Base-by-base conservation (phyloP, 2,329 filamentous ascomycete genomes). In the Phyllosticta capitalensis region DNA sequence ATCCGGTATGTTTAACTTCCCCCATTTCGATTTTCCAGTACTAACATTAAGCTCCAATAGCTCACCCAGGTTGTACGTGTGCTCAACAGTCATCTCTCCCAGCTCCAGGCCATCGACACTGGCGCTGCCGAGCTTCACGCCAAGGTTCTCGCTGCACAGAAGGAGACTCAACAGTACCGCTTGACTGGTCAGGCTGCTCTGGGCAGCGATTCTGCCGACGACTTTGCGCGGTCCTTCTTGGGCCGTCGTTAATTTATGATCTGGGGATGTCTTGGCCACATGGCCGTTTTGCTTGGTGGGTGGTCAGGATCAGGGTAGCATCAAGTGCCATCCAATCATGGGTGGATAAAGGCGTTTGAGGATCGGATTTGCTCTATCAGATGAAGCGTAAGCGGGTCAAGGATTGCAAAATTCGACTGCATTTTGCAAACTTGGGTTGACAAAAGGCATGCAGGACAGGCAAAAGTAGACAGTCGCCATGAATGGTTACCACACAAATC, bases 1-100 rank as follows among this genome's bases (percentile, higher is more conserved):
- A 71, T 61, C 64, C 67, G 48, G 69, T 72, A 69, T 24, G 49
- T 45, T n/a, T 45, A n/a, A 1, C 17, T n/a, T 45, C 1, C n/a
- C 1, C 38, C 7, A n/a, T 5, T 17, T 45, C 20, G 33, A 21
- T 30, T 6, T 30, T 1, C 5, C 17, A n/a, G 1, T n/a, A 24
- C 55, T 57, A 26, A 57, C 55, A 28, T 33, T 30, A 12, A 17
- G n/a, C 17, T 38, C 24, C 33, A 59, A 59, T 71, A 96, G 87
- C 81, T 97, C 69, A 92, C 90, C 66, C 91, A 96, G 75, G 95
- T 99, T 68, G 92, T 97, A 57, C 87, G 90, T 63, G 91, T 97
- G 55, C 86, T 99, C 66, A 99, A 99, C 72, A 86, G 87, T 22
- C 94, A 99, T 72, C 84, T 99, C 45, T 85, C 86, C 38, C 92